Conservation (phyloP, 148 eudicot species). For the Amaranthus cruentus region DNA sequence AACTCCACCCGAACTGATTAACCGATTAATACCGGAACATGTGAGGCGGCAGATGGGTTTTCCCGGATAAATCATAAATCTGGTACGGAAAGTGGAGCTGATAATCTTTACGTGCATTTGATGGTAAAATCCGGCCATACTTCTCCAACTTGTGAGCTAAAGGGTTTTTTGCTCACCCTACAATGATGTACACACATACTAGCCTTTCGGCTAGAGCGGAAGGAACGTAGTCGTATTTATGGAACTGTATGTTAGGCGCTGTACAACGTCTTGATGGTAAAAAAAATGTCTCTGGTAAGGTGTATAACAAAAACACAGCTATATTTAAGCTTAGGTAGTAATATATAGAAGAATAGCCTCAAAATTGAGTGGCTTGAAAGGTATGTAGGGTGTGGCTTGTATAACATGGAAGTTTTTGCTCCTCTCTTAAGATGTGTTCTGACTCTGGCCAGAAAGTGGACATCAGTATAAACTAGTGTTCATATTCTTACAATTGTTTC, state of each 20-base stretch:
- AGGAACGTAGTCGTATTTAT: neutral
- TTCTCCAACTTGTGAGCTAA: neutral
- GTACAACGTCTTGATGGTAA: conserved; percentile 21
- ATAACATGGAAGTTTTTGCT: no score
- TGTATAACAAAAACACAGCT: conserved; percentile 7
- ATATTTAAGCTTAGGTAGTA: neutral
- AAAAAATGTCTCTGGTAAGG: conserved; percentile 11
- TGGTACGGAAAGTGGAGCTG: conserved; percentile 6
- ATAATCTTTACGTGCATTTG: conserved; percentile 15
- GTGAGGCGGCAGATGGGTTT: conserved; percentile 52
- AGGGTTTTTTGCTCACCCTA: conserved; percentile 4
- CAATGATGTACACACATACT: conserved; percentile 19
- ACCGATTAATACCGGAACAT: conserved; percentile 70
- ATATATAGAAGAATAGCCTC: neutral
- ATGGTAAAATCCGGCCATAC: neutral
- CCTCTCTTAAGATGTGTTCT: no score
- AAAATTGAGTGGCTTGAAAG: conserved; percentile 13
- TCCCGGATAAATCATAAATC: conserved; percentile 37
- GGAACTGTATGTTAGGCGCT: neutral
- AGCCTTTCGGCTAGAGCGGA: neutral
- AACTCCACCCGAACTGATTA: conserved; percentile 66
- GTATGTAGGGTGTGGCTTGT: no score
- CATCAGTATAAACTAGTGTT: no score
- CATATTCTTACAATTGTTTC: no score
- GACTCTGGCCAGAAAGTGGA: no score